phyloP scores from a whole-genome alignment of 1,139 yeast genomes.

The Candida sanyaensis region DNA sequence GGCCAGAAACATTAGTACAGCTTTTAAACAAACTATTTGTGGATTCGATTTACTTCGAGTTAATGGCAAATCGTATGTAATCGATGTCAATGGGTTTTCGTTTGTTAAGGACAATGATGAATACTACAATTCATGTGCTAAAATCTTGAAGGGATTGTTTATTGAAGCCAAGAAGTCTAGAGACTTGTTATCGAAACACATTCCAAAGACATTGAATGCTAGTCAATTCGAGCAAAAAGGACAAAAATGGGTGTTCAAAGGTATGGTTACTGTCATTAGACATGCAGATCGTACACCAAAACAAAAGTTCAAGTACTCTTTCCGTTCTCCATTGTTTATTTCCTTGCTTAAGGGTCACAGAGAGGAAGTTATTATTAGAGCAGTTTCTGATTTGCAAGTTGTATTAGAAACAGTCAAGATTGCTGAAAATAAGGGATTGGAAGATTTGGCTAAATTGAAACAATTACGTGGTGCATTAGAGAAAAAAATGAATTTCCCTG shows the following conservation, averaged over 20 bases:
- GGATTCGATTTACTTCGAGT: conserved; percentile 95
- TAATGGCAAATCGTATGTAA: conserved; percentile 84
- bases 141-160: conserved; percentile 75
- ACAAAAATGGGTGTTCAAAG: conserved; percentile 97
- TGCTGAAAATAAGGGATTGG: conserved; percentile 78
- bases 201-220: conserved; percentile 28
- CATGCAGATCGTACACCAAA: conserved; percentile 99
- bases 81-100: conserved; percentile 97
- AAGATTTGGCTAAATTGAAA: conserved; percentile 73
- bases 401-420: conserved; percentile 82
- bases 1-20: conserved; percentile 73
- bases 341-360: conserved; percentile 90
- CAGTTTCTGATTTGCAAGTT: conserved; percentile 79
- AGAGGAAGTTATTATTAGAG: conserved; percentile 94
- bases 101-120: conserved; percentile 91
- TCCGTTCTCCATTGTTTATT: conserved; percentile 82
- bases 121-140: conserved; percentile 84
- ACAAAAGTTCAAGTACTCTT: conserved; percentile 95
- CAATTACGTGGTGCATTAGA: conserved; percentile 83
- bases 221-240: conserved; percentile 71
- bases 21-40: conserved; percentile 94
- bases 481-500: conserved; percentile 84
- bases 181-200: conserved; percentile 40
- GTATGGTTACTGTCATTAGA: conserved; percentile 86
- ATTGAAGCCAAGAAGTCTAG: conserved; percentile 53